Evolutionary conservation across 805 yeast species (phyloP).

Genomic region (Kazachstania taianensis): DNA sequence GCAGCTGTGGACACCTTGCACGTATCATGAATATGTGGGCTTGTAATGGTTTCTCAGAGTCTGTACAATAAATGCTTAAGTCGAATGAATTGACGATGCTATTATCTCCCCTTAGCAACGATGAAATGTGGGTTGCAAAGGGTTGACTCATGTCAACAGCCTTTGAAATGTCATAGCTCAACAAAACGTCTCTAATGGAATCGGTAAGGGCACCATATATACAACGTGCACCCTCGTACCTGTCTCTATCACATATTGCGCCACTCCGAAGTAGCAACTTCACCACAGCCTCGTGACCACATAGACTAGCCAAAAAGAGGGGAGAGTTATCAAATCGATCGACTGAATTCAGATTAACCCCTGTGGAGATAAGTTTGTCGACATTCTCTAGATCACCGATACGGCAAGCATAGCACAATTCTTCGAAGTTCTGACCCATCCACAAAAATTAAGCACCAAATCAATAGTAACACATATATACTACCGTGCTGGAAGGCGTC

Average conservation of each 20-base stretch:
- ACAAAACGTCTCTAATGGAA: conserved; percentile 45
- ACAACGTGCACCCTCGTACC: conserved; percentile 73
- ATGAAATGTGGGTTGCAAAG: conserved; percentile 59
- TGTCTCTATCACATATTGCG: conserved; percentile 69
- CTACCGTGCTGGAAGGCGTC: too few relatives aligned
- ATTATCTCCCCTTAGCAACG: conserved; percentile 20
- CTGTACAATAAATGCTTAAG: background rate
- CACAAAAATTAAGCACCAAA: too few relatives aligned
- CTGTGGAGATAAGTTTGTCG: conserved; percentile 44
- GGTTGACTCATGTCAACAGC: conserved; percentile 61
- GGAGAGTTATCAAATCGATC: conserved; percentile 75
- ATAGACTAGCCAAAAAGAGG: conserved; percentile 56
- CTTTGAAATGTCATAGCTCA: conserved; percentile 56
- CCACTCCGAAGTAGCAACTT: conserved; percentile 51
- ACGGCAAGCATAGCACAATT: conserved; percentile 57
- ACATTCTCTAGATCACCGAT: conserved; percentile 58
- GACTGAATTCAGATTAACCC: conserved; percentile 37
- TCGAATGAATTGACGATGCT: conserved; percentile 11
- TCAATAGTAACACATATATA: too few relatives aligned
- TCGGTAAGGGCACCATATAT: conserved; percentile 71
- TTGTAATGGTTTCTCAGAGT: conserved; percentile 10
- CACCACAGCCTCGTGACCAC: conserved; percentile 67
- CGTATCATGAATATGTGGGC: conserved; percentile 36
- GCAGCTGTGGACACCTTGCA: conserved; percentile 31
- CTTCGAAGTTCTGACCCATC: conserved; percentile 25